Base-by-base conservation (phyloP, 371 early-diverging fungal species). In the Saksenaea vasiformis region DNA sequence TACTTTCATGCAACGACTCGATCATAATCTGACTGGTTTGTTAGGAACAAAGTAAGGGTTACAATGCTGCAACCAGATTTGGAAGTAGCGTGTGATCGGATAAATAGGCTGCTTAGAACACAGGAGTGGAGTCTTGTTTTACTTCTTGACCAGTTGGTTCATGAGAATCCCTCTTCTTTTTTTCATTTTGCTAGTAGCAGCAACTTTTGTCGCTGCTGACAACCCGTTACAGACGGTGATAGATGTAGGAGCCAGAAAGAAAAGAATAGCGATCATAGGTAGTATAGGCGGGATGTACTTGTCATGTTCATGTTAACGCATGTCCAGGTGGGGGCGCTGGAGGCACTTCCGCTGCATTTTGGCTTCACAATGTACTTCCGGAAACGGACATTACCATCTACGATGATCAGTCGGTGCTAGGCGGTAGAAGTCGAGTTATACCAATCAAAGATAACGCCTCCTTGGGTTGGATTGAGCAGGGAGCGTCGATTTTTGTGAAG, bases 401-500 rank as follows among this genome's bases (percentile, higher is more conserved):
- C 67, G 89, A 89, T 39, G 65, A 72, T 22, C 74, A 68, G 1
- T 62, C 73, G 36, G 72, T 72, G 57, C 54, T 87, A 11, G 89
- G 89, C n/a, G 89, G 89, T 5, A 74, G 89, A 1, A 79, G 79
- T 59, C 71, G 70, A 1, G 73, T 69, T 0, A 73, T 85, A 9
- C 76, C 73, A 5, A 78, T 81, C 56, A 74, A 76, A 34, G 81
- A 65, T 1, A 73, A 77, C 36, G 57, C 68, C 13, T 28, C 70
- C 3, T 59, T 78, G 13, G 72, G 81, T 7, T 64, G 66, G 2
- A 68, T 86, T 17, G 89, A 89, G 61, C 58, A 84, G 5, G 89
- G 89, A 0, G 89, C 88, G 1, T 87, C 87, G 14, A 85, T 89
- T 58, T 89, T 85, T 72, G 79, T 89, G 24, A 79, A 84, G 27